Conservation (phyloP, 805 yeast genomes). For the Zygotorulaspora chibaensis region DNA sequence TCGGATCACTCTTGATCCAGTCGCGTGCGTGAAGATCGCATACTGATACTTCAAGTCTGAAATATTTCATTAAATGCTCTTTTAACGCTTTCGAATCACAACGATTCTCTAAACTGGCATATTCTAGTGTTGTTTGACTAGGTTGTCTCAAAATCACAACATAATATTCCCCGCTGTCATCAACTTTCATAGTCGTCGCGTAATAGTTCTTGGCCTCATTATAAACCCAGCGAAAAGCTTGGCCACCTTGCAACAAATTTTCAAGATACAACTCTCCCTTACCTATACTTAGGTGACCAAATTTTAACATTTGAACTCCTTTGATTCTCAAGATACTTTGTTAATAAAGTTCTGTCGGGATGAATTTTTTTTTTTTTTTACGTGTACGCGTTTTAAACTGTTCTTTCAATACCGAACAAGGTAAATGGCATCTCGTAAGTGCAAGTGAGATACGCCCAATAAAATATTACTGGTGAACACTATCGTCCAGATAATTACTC, state of each 20-base stretch:
- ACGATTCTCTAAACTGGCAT: conserved; percentile 39
- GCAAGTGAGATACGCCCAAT: too few relatives aligned
- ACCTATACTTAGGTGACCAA: conserved; percentile 9
- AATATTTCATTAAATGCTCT: conserved; percentile 57
- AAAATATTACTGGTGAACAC: too few relatives aligned
- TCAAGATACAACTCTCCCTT: conserved; percentile 46
- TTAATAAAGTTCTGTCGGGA: not conserved
- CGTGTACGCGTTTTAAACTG: not conserved
- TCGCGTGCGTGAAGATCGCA: conserved; percentile 44
- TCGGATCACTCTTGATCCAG: conserved; percentile 58
- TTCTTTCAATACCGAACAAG: too few relatives aligned
- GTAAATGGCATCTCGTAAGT: too few relatives aligned
- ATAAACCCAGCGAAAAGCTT: conserved; percentile 34
- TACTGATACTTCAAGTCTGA: conserved; percentile 59
- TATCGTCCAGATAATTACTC: too few relatives aligned
- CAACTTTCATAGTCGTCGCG: conserved; percentile 26
- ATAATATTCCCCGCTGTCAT: conserved; percentile 40
- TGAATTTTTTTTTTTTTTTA: not conserved
- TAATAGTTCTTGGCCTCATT: conserved; percentile 23
- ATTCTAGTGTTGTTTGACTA: conserved; percentile 48
- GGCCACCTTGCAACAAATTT: conserved; percentile 34
- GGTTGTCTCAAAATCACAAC: conserved; percentile 61
- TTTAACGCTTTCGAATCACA: conserved; percentile 35
- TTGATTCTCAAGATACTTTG: not conserved
- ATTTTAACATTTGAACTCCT: conserved; percentile 10